These are phyloP conservation scores for Cryptococcus hybrid DNA, from an alignment of 1,284 basidiomycete genomes.

Conservation along the genomic window DNA sequence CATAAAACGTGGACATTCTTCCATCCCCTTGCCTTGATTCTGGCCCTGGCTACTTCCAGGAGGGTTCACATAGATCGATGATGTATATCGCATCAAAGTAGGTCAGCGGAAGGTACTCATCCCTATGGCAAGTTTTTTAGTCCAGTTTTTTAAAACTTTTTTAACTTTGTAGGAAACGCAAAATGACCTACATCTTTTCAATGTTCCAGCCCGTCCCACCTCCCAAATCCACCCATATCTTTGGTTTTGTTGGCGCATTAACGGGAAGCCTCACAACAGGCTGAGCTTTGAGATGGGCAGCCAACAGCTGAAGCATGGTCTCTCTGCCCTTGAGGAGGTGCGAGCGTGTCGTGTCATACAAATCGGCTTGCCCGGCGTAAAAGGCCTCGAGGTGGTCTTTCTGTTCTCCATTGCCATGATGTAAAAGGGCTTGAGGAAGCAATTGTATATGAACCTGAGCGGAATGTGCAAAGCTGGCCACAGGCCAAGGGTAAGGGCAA, in stretches of 20 bases:
- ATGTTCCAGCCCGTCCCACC: slow-evolving; percentile 83
- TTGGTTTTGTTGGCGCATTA: slow-evolving; percentile 26
- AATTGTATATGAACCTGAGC: slow-evolving; percentile 49
- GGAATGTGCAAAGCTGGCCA: slow-evolving; percentile 49
- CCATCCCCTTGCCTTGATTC: slow-evolving; percentile 69
- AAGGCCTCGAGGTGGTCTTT: slow-evolving; percentile 54
- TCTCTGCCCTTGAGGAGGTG: slow-evolving; percentile 65
- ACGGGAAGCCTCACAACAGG: neutral
- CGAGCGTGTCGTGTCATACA: slow-evolving; percentile 68
- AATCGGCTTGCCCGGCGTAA: slow-evolving; percentile 66
- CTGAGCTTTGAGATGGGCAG: slow-evolving; percentile 62
- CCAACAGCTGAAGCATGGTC: slow-evolving; percentile 67
- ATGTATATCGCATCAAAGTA: slow-evolving; percentile 72
- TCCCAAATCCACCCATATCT: slow-evolving; percentile 77
- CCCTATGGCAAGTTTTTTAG: slow-evolving; percentile 53
- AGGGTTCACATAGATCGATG: slow-evolving; percentile 73
- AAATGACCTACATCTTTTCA: slow-evolving; percentile 59
- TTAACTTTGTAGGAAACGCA: neutral
- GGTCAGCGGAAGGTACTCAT: slow-evolving; percentile 64
- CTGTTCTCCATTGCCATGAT: slow-evolving; percentile 27
- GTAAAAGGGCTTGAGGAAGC: slow-evolving; percentile 53
- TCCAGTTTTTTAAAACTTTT: no score
- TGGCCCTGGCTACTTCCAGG: slow-evolving; percentile 66
- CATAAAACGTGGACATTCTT: slow-evolving; percentile 71
- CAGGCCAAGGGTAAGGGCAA: slow-evolving; percentile 9